Conservation (phyloP, 2,329 filamentous ascomycete species). For the Chaetomiaceae sp. region DNA sequence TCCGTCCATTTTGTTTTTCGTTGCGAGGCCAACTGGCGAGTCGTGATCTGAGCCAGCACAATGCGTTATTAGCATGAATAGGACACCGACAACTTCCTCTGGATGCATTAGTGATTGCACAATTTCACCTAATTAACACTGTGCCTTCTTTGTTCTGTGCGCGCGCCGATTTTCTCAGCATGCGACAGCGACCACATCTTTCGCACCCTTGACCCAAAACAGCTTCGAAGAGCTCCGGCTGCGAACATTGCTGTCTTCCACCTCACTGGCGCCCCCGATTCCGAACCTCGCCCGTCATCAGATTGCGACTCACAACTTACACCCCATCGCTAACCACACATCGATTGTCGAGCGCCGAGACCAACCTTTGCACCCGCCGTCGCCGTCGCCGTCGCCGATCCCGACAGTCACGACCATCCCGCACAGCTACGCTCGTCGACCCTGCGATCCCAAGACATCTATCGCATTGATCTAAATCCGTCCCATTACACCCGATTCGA, state of each 20-base stretch:
- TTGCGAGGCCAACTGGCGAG: too few relatives aligned
- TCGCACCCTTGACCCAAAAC: not conserved
- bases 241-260: too few relatives aligned
- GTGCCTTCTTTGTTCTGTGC: slow-evolving; percentile 11
- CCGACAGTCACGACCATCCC: not conserved
- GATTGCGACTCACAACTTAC: not conserved
- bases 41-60: too few relatives aligned
- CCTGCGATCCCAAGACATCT: not conserved
- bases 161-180: not conserved
- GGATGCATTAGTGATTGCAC: slow-evolving; percentile 9
- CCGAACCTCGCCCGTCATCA: too few relatives aligned
- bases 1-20: too few relatives aligned
- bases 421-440: not conserved
- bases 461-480: not conserved
- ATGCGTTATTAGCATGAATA: too few relatives aligned
- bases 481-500: not conserved
- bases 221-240: too few relatives aligned
- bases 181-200: slow-evolving; percentile 1
- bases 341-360: not conserved
- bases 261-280: too few relatives aligned
- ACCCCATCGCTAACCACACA: not conserved
- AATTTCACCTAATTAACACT: not conserved
- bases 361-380: not conserved
- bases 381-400: too few relatives aligned
- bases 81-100: not conserved